phyloP scores from a whole-genome alignment of 2,329 filamentous ascomycete genomes.

The Exutisphaerella laricina region DNA sequence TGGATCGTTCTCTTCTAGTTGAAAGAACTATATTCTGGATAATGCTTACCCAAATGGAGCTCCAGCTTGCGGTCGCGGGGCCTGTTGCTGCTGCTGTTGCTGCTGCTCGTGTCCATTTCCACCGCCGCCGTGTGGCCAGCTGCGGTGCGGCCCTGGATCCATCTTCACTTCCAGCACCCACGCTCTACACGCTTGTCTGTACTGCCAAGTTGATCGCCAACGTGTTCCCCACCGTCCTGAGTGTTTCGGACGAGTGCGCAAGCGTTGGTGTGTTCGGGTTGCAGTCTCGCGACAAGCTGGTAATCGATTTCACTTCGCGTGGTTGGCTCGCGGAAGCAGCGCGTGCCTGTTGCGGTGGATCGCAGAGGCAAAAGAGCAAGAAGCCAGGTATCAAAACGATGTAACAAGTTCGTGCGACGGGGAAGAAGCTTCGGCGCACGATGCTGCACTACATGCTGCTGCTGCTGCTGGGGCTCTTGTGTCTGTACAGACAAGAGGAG shows the following conservation, averaged over 20 bases:
- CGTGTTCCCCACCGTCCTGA: background rate
- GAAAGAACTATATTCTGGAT: background rate
- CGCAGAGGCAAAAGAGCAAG: too few relatives aligned
- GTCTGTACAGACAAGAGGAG: background rate
- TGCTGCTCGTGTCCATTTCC: constrained; percentile 24
- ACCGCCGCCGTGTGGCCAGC: constrained; percentile 27
- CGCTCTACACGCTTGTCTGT: background rate
- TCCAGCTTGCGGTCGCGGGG: constrained; percentile 25
- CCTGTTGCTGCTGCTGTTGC: too few relatives aligned
- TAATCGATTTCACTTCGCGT: constrained; percentile 1
- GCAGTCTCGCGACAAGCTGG: background rate
- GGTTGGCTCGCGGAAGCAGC: too few relatives aligned
- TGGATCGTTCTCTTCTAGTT: background rate
- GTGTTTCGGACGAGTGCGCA: constrained; percentile 3
- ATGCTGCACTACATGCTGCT: background rate
- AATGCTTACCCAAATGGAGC: constrained; percentile 28
- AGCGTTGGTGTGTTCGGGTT: background rate
- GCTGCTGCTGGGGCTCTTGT: background rate
- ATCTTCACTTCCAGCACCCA: too few relatives aligned
- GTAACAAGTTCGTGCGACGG: background rate
- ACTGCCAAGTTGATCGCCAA: background rate
- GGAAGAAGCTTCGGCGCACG: background rate
- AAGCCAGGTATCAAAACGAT: too few relatives aligned
- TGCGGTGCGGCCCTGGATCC: constrained; percentile 22
- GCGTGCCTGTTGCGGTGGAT: too few relatives aligned